Evolutionary conservation across 2,329 filamentous ascomycete genomes (phyloP).

Genomic region (Trichoderma afroharzianum): DNA sequence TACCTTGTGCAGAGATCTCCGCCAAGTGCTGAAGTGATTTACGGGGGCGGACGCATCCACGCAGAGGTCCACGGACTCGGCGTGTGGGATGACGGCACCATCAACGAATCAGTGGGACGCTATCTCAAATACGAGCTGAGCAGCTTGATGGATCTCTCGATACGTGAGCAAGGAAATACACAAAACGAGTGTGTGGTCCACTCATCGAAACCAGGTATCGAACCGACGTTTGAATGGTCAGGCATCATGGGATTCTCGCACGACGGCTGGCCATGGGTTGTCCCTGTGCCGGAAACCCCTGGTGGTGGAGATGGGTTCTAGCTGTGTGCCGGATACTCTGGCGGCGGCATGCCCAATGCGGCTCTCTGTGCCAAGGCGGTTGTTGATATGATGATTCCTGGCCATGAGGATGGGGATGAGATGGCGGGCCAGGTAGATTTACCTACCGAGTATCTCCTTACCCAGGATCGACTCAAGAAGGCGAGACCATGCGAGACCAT

Average conservation of each 20-base stretch:
- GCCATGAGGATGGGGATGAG: neutral
- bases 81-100: neutral
- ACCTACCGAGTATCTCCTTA: neutral
- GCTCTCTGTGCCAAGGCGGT: neutral
- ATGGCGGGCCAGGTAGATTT: neutral
- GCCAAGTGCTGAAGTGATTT: neutral
- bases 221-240: neutral
- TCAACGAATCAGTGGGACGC: neutral
- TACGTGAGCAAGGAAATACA: neutral
- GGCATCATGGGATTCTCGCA: neutral
- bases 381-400: neutral
- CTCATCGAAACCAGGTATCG: accelerated
- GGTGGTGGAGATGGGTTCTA: neutral
- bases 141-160: neutral
- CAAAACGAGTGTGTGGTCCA: neutral
- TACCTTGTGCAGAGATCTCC: neutral
- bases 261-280: neutral
- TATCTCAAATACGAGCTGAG: neutral
- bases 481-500: neutral
- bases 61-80: neutral
- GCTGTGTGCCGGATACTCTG: neutral
- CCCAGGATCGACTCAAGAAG: neutral
- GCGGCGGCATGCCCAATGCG: neutral
- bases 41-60: neutral
- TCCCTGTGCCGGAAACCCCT: neutral